A percentile compares a stretch with the other conserved stretches of the same genome.
Evolutionary conservation across 2,329 filamentous ascomycete genomes (phyloP).

Genomic region (Trichoderma aggressivum): DNA sequence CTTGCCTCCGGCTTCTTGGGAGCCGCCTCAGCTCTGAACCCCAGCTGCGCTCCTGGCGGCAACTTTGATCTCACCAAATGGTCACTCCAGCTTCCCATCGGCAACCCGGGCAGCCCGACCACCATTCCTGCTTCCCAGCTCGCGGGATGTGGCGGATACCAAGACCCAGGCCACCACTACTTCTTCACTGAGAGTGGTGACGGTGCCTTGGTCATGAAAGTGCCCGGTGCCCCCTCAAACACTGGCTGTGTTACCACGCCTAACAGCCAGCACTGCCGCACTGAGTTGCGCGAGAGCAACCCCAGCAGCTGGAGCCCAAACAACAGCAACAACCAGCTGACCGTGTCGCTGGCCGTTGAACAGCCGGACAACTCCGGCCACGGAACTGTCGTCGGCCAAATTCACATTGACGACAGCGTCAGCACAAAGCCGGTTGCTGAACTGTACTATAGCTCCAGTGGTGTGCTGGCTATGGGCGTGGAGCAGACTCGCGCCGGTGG

Average conservation of each 20-base stretch:
- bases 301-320: conserved; percentile 35
- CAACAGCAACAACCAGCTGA: conserved; percentile 16
- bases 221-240: conserved; percentile 33
- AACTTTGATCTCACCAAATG: conserved; percentile 35
- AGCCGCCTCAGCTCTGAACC: conserved; percentile 14
- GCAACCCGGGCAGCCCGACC: conserved; percentile 22
- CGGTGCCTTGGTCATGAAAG: conserved; percentile 38
- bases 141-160: conserved; percentile 35
- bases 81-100: conserved; percentile 40
- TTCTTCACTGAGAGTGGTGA: conserved; percentile 36
- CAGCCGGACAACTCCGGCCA: conserved; percentile 36
- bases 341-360: conserved; percentile 29
- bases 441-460: conserved; percentile 36
- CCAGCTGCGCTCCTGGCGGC: conserved; percentile 22
- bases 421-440: conserved; percentile 40
- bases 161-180: conserved; percentile 27
- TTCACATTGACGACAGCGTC: conserved; percentile 35
- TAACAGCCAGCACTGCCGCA: conserved; percentile 41
- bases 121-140: conserved; percentile 32
- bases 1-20: conserved; percentile 5
- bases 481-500: conserved; percentile 32
- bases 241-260: conserved; percentile 38
- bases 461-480: conserved; percentile 37
- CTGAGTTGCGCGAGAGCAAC: conserved; percentile 38
- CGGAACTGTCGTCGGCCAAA: conserved; percentile 33